These are phyloP conservation scores for Melastoma malabathricum DNA, from an alignment of 345 rosid species.

Conservation along the genomic window DNA sequence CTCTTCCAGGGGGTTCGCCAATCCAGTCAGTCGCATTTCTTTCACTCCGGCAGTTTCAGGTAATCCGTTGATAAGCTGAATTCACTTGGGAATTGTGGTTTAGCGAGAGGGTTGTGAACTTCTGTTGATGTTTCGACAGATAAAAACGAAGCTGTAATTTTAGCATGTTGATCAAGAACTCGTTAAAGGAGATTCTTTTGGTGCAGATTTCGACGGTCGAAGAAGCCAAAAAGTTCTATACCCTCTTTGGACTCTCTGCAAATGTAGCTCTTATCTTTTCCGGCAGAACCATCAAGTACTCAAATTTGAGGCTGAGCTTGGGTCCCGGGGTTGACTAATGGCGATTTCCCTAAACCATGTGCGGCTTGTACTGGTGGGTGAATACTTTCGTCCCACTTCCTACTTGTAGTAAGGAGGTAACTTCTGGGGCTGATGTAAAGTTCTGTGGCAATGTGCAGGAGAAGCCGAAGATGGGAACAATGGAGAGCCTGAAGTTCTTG, in stretches of 20 bases:
- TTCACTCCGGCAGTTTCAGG: background rate
- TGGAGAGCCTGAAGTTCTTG: conserved; percentile 96
- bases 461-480: conserved; percentile 82
- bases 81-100: too few relatives aligned
- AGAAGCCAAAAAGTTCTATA: conserved; percentile 91
- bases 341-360: conserved; percentile 84
- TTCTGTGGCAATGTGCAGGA: conserved; percentile 23
- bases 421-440: background rate
- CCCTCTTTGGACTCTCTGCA: conserved; percentile 89
- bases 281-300: conserved; percentile 89
- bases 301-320: conserved; percentile 63
- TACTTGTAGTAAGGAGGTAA: conserved; percentile 93
- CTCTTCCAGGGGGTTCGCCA: conserved; percentile 97
- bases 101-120: too few relatives aligned
- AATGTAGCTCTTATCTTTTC: conserved; percentile 93
- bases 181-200: background rate
- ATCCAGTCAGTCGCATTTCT: conserved; percentile 43
- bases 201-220: conserved; percentile 84
- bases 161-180: background rate
- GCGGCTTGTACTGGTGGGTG: conserved; percentile 93
- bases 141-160: background rate
- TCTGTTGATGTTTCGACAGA: too few relatives aligned
- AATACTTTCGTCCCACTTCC: conserved; percentile 63
- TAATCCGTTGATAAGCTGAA: too few relatives aligned
- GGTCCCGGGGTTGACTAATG: conserved; percentile 99